Evolutionary conservation across 768 basidiomycete species (phyloP).

Genomic region (Gyrodon lividus): DNA sequence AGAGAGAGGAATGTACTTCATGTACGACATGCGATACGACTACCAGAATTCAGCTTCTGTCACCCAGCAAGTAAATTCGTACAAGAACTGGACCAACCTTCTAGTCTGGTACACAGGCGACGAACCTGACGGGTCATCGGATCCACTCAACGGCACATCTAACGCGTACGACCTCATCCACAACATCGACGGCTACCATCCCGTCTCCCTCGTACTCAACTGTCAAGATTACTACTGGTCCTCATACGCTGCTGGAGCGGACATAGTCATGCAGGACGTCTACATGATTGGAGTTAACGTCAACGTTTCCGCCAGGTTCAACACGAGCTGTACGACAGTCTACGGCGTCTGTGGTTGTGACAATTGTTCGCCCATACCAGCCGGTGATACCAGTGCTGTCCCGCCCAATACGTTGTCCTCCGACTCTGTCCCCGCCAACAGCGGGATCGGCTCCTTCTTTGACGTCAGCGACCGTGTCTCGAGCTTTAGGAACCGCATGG

Average conservation of each 20-base stretch:
- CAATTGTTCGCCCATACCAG: slow-evolving; percentile 44
- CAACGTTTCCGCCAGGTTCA: slow-evolving; percentile 57
- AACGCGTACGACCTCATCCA: slow-evolving; percentile 56
- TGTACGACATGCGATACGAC: slow-evolving; percentile 79
- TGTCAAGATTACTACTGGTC: slow-evolving; percentile 65
- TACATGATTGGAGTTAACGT: slow-evolving; percentile 52
- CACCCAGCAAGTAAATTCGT: slow-evolving; percentile 60
- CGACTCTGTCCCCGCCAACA: slow-evolving; percentile 18
- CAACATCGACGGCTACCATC: slow-evolving; percentile 64
- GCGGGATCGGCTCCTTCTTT: slow-evolving; percentile 42
- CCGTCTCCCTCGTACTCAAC: slow-evolving; percentile 62
- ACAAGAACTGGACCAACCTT: slow-evolving; percentile 67
- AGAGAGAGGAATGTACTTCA: slow-evolving; percentile 60
- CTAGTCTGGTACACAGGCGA: slow-evolving; percentile 72
- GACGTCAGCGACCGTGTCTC: slow-evolving; percentile 71
- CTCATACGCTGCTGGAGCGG: slow-evolving; percentile 58
- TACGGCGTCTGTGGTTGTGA: slow-evolving; percentile 77
- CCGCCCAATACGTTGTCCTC: slow-evolving; percentile 22
- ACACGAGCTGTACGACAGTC: slow-evolving; percentile 58
- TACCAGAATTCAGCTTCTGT: slow-evolving; percentile 64
- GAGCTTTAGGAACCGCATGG: slow-evolving; percentile 54
- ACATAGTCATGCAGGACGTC: slow-evolving; percentile 69
- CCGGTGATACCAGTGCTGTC: slow-evolving; percentile 39
- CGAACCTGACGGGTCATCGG: slow-evolving; percentile 68
- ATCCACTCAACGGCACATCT: slow-evolving; percentile 56